phyloP scores from a whole-genome alignment of 768 basidiomycete genomes.

The Boletus insuetus region DNA sequence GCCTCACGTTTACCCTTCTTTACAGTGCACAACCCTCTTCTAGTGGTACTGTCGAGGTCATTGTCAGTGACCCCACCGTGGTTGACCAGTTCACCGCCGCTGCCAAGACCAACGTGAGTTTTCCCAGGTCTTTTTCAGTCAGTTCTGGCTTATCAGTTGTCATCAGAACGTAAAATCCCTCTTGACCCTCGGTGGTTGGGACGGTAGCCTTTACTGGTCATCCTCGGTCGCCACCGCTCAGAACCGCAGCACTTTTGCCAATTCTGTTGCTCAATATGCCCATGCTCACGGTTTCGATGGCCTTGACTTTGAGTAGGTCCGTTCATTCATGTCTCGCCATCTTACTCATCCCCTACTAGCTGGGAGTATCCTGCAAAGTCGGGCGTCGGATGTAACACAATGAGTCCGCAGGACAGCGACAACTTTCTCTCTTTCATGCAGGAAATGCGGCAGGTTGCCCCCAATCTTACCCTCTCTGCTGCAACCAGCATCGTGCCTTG shows the following conservation, averaged over 20 bases:
- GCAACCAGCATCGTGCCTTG: slow-evolving; percentile 70
- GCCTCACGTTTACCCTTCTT: not conserved
- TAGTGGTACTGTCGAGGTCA: slow-evolving; percentile 10
- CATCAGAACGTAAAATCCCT: slow-evolving; percentile 52
- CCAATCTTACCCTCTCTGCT: slow-evolving; percentile 66
- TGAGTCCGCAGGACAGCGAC: slow-evolving; percentile 61
- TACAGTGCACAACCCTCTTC: slow-evolving; percentile 25
- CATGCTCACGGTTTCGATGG: slow-evolving; percentile 52
- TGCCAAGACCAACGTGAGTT: slow-evolving; percentile 26
- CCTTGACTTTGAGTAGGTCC: slow-evolving; percentile 65
- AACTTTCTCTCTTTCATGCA: slow-evolving; percentile 81
- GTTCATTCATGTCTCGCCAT: not conserved
- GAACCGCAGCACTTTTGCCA: slow-evolving; percentile 59
- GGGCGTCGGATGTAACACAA: slow-evolving; percentile 70
- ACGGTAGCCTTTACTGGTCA: slow-evolving; percentile 62
- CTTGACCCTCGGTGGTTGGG: slow-evolving; percentile 68
- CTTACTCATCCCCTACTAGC: slow-evolving; percentile 34
- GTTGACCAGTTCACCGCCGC: slow-evolving; percentile 22
- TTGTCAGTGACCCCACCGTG: slow-evolving; percentile 1
- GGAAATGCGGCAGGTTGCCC: slow-evolving; percentile 55
- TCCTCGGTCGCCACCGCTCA: slow-evolving; percentile 48
- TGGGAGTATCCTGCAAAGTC: slow-evolving; percentile 81
- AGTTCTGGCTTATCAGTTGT: not conserved
- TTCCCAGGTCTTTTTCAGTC: not conserved
- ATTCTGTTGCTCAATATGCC: slow-evolving; percentile 49